These are phyloP conservation scores for Albophoma yamanashiensis DNA, from an alignment of 2,329 filamentous ascomycete genomes.

Conservation along the genomic window DNA sequence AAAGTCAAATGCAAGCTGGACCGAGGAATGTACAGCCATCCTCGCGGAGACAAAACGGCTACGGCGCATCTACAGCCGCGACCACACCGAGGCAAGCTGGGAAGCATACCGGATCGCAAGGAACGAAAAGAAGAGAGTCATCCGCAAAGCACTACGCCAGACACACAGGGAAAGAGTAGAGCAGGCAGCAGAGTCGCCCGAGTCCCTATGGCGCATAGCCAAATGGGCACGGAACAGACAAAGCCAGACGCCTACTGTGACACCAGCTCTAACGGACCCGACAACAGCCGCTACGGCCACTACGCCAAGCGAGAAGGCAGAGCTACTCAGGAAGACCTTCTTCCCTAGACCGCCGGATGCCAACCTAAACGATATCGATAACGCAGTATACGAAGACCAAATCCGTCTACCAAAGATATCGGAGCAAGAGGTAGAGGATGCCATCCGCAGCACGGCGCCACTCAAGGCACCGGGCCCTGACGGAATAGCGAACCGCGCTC, in stretches of 20 bases:
- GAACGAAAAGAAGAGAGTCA: no score
- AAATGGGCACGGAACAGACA: neutral
- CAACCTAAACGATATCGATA: neutral
- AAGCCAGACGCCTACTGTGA: neutral
- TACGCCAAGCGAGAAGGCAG: neutral
- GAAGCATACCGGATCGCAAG: neutral
- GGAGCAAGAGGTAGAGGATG: neutral
- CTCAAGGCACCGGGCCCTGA: neutral
- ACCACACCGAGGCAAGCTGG: neutral
- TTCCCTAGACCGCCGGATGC: neutral
- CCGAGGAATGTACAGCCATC: neutral
- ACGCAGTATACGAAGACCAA: neutral
- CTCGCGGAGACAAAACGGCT: neutral
- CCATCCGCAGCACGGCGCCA: neutral
- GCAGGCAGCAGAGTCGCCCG: no score
- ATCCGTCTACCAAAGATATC: neutral
- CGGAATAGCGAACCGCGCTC: neutral
- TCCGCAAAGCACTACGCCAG: no score
- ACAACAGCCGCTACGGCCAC: neutral
- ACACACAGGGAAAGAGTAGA: no score
- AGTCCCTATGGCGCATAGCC: neutral
- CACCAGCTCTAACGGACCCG: neutral
- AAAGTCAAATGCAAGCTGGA: neutral
- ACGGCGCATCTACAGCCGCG: neutral
- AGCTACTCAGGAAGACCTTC: neutral